phyloP scores from a whole-genome alignment of 1,284 basidiomycete species.

The Sutorius eximius region DNA sequence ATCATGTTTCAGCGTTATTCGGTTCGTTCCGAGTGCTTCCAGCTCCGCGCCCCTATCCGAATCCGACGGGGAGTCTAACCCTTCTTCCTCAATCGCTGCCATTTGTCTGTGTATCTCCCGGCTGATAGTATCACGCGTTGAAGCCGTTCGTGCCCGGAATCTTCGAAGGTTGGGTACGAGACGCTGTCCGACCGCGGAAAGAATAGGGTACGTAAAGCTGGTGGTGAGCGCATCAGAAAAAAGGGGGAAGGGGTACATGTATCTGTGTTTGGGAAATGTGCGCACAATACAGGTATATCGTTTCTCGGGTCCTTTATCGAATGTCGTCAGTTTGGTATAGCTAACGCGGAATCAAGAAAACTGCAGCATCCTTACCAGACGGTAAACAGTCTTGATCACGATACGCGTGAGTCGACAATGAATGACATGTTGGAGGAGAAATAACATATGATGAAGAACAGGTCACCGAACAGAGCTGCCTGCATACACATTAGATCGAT shows the following conservation, averaged over 20 bases:
- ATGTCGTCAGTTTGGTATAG: neutral
- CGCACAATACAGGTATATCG: slow-evolving; percentile 13
- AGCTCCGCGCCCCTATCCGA: slow-evolving; percentile 1
- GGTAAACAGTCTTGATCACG: slow-evolving; percentile 11
- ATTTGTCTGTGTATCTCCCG: slow-evolving; percentile 19
- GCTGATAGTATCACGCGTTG: slow-evolving; percentile 12
- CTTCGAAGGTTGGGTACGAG: slow-evolving; percentile 28
- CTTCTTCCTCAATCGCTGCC: neutral
- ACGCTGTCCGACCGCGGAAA: slow-evolving; percentile 23
- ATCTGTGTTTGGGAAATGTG: neutral
- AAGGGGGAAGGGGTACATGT: too few relatives aligned
- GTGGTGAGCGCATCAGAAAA: neutral
- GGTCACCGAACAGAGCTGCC: slow-evolving; percentile 15
- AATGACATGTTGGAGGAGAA: too few relatives aligned
- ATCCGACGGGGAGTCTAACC: neutral
- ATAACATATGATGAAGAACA: slow-evolving; percentile 10
- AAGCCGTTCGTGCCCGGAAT: neutral
- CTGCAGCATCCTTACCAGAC: slow-evolving; percentile 2
- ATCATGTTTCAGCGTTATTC: too few relatives aligned
- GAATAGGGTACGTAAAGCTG: slow-evolving; percentile 16
- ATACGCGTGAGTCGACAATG: neutral
- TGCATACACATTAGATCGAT: slow-evolving; percentile 2
- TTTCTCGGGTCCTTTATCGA: slow-evolving; percentile 22
- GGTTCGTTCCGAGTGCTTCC: neutral
- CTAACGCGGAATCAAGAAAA: too few relatives aligned